Base-by-base conservation (phyloP, 768 basidiomycete genomes). In the Mycena maculata region DNA sequence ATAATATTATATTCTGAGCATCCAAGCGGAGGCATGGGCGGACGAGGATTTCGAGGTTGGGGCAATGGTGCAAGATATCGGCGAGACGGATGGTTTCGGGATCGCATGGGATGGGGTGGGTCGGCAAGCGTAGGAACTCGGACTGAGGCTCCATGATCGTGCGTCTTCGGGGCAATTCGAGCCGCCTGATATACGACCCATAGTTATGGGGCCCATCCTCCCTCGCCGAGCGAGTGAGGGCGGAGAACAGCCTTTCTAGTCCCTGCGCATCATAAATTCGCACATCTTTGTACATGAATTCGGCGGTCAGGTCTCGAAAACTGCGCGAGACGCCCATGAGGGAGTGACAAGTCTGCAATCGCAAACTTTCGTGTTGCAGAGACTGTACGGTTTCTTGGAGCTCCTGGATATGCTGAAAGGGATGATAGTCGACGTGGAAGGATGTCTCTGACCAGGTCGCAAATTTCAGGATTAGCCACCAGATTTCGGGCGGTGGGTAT, bases 21-120 rank as follows among this genome's bases (percentile, higher is more conserved):
- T 68, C 60, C 31, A 68, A 30, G 45, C 57, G 67, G 20, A 68
- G 60, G 48, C 50, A 63, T 2, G 67, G 67, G 20, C 67, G 67
- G 4, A 86, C 70, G 48, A 68, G 38, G 27, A 68, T 47, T 25
- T 68, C 56, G 16, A 68, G 41, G 11, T 23, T 31, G 3, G 67
- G 60, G 30, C 67, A 68, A 9, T 55, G 59, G 22, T 22, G 27
- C 0, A 63, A 56, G 25, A 68, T 20, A 9, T 68, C 61, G 11
- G 36, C 55, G 25, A 63, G 52, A 0, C 57, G 48, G 10, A 31
- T 23, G 15, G 39, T 22, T 22, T 33, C 42, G 48, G 54, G 47
- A 42, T 44, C 45, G 39, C 36, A 39, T 15, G 33, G 38, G 13
- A 59, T 36, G 1, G 57, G 56, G 28, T 65, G 41, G 8, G 64